Evolutionary conservation across 176 grass and related monocot genomes (phyloP).

Genomic region (Oryza officinalis): DNA sequence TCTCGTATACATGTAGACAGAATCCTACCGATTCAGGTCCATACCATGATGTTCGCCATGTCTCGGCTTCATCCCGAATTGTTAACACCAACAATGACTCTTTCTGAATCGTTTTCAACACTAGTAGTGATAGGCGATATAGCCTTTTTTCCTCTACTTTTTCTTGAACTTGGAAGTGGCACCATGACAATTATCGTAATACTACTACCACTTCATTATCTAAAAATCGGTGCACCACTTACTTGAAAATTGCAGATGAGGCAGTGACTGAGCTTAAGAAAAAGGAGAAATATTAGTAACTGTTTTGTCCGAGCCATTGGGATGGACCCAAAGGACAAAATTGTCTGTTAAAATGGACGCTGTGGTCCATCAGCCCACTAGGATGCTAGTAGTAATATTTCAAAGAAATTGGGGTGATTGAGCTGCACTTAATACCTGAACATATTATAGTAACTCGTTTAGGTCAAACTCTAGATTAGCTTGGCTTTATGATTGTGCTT

Average conservation of each 20-base stretch:
- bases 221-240: not conserved
- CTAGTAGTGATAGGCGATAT: not conserved
- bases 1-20: not conserved
- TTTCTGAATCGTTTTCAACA: conserved; percentile 25
- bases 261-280: not conserved
- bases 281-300: not conserved
- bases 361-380: conserved; percentile 28
- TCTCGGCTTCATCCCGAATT: conserved; percentile 28
- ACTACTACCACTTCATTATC: not conserved
- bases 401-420: conserved; percentile 3
- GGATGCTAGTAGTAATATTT: conserved; percentile 27
- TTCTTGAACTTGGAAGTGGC: not conserved
- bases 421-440: conserved; percentile 42
- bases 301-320: not conserved
- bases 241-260: conserved; percentile 3
- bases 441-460: conserved; percentile 20
- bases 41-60: conserved; percentile 24
- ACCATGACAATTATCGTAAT: not conserved
- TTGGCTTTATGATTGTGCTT: conserved; percentile 34
- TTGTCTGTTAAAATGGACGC: not conserved
- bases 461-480: conserved; percentile 46
- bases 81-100: not conserved
- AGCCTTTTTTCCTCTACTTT: not conserved
- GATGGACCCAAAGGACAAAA: conserved; percentile 20
- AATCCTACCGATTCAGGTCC: conserved; percentile 27